A percentile compares a stretch with the other conserved stretches of the same genome.
These are phyloP conservation scores for Cyberlindnera maritima DNA, from an alignment of 805 yeast species.

Conservation along the genomic window DNA sequence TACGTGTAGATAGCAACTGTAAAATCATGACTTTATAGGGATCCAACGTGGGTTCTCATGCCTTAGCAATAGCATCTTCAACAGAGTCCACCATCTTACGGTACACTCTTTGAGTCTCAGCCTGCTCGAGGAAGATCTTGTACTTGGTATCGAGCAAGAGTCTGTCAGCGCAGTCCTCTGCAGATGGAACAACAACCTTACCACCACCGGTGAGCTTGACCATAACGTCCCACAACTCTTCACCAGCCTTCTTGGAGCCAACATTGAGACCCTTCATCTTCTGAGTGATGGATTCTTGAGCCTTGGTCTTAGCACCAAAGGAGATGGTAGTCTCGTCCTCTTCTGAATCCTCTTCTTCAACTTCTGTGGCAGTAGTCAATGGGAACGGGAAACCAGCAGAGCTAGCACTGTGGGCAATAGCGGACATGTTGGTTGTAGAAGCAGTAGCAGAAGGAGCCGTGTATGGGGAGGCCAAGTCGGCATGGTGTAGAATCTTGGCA, in stretches of 20 bases:
- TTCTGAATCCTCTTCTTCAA: slow-evolving; percentile 35
- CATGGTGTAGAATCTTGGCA: slow-evolving; percentile 3
- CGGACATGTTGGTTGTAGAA: slow-evolving; percentile 48
- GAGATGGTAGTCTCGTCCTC: slow-evolving; percentile 52
- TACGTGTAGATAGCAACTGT: not conserved
- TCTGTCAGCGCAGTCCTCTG: slow-evolving; percentile 59
- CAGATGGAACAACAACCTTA: slow-evolving; percentile 67
- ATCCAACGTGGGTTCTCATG: not conserved
- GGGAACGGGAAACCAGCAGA: slow-evolving; percentile 48
- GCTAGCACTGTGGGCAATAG: slow-evolving; percentile 29
- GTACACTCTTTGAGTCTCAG: slow-evolving; percentile 74
- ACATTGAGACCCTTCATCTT: slow-evolving; percentile 35
- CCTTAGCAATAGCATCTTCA: not conserved
- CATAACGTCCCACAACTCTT: slow-evolving; percentile 85
- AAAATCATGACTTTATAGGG: not conserved
- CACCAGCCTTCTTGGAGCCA: slow-evolving; percentile 38
- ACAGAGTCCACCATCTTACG: slow-evolving; percentile 63
- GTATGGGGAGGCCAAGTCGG: slow-evolving; percentile 58
- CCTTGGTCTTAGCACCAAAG: slow-evolving; percentile 55
- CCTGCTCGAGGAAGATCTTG: slow-evolving; percentile 84
- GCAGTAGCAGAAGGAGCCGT: slow-evolving; percentile 82
- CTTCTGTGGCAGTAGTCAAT: slow-evolving; percentile 34
- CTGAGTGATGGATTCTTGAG: slow-evolving; percentile 50
- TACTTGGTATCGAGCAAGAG: slow-evolving; percentile 75
- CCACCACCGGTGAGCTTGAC: slow-evolving; percentile 80